Conservation (phyloP, 345 rosid genomes). For the Adansonia digitata region DNA sequence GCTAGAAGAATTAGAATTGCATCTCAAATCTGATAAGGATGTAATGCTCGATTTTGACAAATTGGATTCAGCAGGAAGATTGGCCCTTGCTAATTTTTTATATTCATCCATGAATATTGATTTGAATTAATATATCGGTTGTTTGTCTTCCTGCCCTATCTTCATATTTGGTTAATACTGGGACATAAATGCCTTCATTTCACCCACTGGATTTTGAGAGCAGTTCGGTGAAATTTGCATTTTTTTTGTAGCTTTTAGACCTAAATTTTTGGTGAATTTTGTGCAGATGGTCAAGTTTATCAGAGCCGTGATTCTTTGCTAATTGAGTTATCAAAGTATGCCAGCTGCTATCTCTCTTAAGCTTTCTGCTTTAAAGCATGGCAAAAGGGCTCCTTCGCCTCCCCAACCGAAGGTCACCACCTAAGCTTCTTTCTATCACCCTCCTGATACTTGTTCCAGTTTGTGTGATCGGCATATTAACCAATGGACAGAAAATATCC, state of each 20-base stretch:
- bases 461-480: slow-evolving; percentile 45
- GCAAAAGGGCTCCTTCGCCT: slow-evolving; percentile 33
- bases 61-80: background rate
- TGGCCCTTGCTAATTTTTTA: background rate
- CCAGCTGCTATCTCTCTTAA: slow-evolving; percentile 9
- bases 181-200: background rate
- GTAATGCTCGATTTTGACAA: background rate
- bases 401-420: slow-evolving; percentile 30
- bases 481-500: too few species aligned
- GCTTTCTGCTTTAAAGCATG: slow-evolving; percentile 34
- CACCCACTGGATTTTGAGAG: background rate
- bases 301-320: slow-evolving; percentile 4
- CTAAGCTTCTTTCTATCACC: slow-evolving; percentile 16
- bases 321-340: slow-evolving; percentile 17
- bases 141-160: background rate
- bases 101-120: background rate
- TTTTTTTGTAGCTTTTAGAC: background rate
- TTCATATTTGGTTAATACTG: background rate
- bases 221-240: background rate
- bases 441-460: slow-evolving; percentile 47
- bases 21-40: background rate
- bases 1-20: background rate
- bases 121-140: background rate
- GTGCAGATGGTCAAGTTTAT: slow-evolving; percentile 21
- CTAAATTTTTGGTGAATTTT: background rate